Evolutionary conservation across 306 rosid genomes (phyloP).

Genomic region (Lathyrus sativus): DNA sequence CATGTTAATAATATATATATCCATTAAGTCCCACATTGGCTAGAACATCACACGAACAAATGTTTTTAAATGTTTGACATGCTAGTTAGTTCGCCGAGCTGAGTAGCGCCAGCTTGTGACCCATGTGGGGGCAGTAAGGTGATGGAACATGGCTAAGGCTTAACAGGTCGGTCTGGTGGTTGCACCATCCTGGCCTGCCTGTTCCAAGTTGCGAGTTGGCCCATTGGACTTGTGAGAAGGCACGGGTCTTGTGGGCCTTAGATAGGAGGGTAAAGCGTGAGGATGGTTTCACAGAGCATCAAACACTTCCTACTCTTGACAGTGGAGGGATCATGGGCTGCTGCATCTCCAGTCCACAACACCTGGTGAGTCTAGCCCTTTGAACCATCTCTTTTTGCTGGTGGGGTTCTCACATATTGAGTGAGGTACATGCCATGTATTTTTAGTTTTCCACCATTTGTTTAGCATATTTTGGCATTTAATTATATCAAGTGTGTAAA

Average conservation of each 20-base stretch:
- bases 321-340: background rate
- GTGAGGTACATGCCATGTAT: too few species aligned
- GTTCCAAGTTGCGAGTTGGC: too few species aligned
- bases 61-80: background rate
- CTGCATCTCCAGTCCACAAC: background rate
- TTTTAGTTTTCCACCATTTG: too few species aligned
- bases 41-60: background rate
- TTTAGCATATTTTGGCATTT: too few species aligned
- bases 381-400: background rate
- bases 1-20: too few species aligned
- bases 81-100: background rate
- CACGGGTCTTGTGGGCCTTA: background rate
- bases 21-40: background rate
- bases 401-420: too few species aligned
- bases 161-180: too few species aligned
- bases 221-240: too few species aligned
- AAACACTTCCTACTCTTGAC: background rate
- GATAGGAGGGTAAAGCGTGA: background rate
- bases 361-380: background rate
- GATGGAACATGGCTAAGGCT: too few species aligned
- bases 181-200: too few species aligned
- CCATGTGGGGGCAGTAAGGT: too few species aligned
- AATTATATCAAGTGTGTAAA: too few species aligned
- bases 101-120: background rate
- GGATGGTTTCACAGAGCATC: constrained; percentile 17